These are phyloP conservation scores for Pseudogymnoascus verrucosus DNA, from an alignment of 2,329 filamentous ascomycete species.

Conservation along the genomic window DNA sequence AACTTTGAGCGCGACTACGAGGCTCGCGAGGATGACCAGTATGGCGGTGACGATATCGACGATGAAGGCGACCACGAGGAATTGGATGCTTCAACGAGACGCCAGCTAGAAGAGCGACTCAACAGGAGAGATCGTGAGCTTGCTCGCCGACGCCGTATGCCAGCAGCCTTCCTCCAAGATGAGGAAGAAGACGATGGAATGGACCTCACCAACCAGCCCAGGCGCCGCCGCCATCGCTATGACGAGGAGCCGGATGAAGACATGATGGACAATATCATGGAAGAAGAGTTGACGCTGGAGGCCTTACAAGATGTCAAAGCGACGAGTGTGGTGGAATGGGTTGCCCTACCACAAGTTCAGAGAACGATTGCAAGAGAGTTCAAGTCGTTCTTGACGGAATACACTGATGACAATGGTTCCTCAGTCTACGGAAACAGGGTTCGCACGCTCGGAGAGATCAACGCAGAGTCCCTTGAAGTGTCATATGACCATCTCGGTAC, in stretches of 20 bases:
- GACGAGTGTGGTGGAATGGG: slow-evolving; percentile 89
- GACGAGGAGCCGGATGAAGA: slow-evolving; percentile 92
- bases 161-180: slow-evolving; percentile 65
- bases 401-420: slow-evolving; percentile 77
- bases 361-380: slow-evolving; percentile 93
- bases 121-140: slow-evolving; percentile 68
- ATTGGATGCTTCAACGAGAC: slow-evolving; percentile 57
- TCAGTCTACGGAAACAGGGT: slow-evolving; percentile 96
- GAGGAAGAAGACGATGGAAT: slow-evolving; percentile 81
- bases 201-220: slow-evolving; percentile 77
- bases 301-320: slow-evolving; percentile 90
- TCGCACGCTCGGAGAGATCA: slow-evolving; percentile 90
- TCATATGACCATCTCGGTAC: slow-evolving; percentile 88
- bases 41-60: slow-evolving; percentile 65
- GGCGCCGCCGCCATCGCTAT: slow-evolving; percentile 79
- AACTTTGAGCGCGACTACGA: slow-evolving; percentile 66
- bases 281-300: slow-evolving; percentile 88
- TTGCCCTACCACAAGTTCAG: slow-evolving; percentile 81
- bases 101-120: slow-evolving; percentile 64
- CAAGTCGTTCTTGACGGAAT: slow-evolving; percentile 94
- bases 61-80: slow-evolving; percentile 69
- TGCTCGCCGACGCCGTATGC: slow-evolving; percentile 57
- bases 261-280: slow-evolving; percentile 89
- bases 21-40: slow-evolving; percentile 58
- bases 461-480: slow-evolving; percentile 91